Base-by-base conservation (phyloP, 345 rosid genomes). In the Hibiscus tridactylites region DNA sequence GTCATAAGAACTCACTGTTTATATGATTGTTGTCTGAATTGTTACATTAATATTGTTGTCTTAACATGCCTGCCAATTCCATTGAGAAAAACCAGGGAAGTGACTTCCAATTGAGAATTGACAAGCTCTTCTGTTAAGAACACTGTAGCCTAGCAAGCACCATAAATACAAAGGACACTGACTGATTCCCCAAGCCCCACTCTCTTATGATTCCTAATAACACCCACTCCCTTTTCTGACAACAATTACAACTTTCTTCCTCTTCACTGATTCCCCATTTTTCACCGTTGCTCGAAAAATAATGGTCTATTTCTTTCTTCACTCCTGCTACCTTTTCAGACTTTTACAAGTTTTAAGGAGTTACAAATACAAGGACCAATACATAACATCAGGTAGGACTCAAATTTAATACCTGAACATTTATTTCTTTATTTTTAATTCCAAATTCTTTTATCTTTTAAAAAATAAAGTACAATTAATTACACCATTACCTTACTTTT, bases 131-230 rank as follows among this genome's bases (percentile, higher is more conserved):
- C 53, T 15, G 53, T 10, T 21, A 33, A 42, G 33, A 42, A 65
- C 46, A 65, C 69, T 65, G 69, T 65, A 42, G 52, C 52, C 15
- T 6, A 3, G 47, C 70, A 24, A 44, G 17, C 53, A 65, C 5
- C 52, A 44, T 31, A 21, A 44, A 50, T 50, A 13, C 42, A 6
- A 13, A 60, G 5, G 39, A 28, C 39, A 4, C 49, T 63, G 68
- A 62, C 15, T 62, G 68, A 62, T 62, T 62, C 65, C 66, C 46
- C 35, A 62, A n/a, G 26, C 6, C 66, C 65, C 46, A 61, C 46
- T 61, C 42, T 58, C 33, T 26, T 35, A 35, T 63, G 50, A 64
- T 65, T 42, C 46, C 53, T 19, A 42, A 65, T 5, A 17, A 37
- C 15, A 17, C 50, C 17, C 42, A 37, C n/a, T 64, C 42, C 42